Evolutionary conservation across 768 basidiomycete genomes (phyloP).

Genomic region (Hericium rajendrae): DNA sequence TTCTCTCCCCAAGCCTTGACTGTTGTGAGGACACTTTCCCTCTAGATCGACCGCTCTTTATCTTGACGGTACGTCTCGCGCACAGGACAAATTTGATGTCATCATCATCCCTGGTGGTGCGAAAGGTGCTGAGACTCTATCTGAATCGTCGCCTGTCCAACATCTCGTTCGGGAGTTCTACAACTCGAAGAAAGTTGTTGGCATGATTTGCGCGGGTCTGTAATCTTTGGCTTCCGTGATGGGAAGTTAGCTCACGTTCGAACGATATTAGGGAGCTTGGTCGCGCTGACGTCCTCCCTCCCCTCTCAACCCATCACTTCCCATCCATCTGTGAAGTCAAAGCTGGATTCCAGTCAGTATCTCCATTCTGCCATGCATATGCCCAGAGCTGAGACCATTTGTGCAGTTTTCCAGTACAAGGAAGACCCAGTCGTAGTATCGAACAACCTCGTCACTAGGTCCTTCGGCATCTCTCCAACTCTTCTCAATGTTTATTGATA

Average conservation of each 20-base stretch:
- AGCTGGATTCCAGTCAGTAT: conserved; percentile 44
- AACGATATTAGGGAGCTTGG: conserved; percentile 21
- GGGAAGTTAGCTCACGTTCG: not conserved
- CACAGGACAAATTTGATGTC: conserved; percentile 55
- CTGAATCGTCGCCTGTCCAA: conserved; percentile 49
- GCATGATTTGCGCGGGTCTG: conserved; percentile 80
- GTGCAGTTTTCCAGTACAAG: conserved; percentile 59
- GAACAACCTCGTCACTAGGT: conserved; percentile 72
- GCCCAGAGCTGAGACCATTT: not conserved
- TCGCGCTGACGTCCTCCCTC: conserved; percentile 53
- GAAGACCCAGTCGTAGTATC: conserved; percentile 70
- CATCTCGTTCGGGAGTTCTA: conserved; percentile 51
- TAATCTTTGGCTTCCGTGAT: not conserved
- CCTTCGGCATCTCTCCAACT: not conserved
- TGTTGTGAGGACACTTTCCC: conserved; percentile 10
- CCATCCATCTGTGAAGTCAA: conserved; percentile 58
- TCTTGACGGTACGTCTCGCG: not conserved
- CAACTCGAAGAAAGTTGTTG: conserved; percentile 47
- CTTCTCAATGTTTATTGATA: not conserved
- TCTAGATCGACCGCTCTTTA: not conserved
- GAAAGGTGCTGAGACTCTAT: conserved; percentile 67
- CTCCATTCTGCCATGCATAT: not conserved
- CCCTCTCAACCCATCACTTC: conserved; percentile 63
- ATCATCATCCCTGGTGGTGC: conserved; percentile 73
- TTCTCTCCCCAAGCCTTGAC: conserved; percentile 19